These are phyloP conservation scores for Ceratobasidium sp. DNA, from an alignment of 1,284 basidiomycete genomes.

Conservation along the genomic window DNA sequence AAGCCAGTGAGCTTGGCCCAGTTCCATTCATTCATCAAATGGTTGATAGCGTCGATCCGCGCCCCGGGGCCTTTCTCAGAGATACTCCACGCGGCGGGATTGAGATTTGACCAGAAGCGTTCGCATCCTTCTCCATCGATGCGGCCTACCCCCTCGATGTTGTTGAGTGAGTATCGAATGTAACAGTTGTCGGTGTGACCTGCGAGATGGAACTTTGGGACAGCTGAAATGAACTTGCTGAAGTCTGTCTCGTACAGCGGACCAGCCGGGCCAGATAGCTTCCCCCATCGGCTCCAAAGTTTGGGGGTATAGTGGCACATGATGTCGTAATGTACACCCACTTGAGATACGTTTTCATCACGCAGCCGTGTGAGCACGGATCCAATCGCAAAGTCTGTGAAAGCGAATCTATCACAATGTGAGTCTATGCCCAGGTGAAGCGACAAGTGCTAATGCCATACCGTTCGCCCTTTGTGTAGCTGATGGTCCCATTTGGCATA, in stretches of 20 bases:
- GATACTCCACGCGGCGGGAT: not conserved
- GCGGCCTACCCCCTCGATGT: not conserved
- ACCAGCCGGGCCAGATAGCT: not conserved
- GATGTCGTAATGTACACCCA: conserved; percentile 3
- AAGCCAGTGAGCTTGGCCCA: not conserved
- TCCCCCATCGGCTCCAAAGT: not conserved
- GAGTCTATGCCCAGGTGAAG: no score
- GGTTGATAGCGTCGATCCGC: not conserved
- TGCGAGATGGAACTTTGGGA: conserved; percentile 1
- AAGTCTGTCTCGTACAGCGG: not conserved
- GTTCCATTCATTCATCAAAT: conserved; percentile 7
- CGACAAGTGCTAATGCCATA: no score
- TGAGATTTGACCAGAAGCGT: not conserved
- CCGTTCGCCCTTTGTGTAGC: conserved; percentile 1
- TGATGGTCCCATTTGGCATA: not conserved
- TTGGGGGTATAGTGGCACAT: not conserved
- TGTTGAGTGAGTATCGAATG: not conserved
- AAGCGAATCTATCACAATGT: not conserved
- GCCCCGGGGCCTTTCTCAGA: not conserved
- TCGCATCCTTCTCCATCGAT: not conserved
- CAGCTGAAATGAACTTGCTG: not conserved
- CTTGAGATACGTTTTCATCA: no score
- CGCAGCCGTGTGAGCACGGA: not conserved
- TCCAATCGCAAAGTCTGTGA: not conserved
- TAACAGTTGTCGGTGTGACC: not conserved